Evolutionary conservation across 305 asterid species (phyloP).

Genomic region (Andrographis paniculata): DNA sequence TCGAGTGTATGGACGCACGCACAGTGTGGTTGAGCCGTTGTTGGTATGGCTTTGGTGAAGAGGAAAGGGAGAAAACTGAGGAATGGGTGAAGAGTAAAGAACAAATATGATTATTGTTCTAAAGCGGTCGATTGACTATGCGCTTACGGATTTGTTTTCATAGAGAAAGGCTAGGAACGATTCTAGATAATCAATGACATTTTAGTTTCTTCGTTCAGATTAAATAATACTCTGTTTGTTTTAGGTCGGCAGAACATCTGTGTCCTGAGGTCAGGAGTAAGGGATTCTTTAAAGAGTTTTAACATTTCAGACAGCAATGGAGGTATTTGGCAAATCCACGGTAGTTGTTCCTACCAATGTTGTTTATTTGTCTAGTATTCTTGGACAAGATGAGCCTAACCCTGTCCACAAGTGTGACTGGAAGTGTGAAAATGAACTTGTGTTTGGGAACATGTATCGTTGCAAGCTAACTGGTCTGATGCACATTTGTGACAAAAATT

Average conservation of each 20-base stretch:
- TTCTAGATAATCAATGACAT: slow-evolving; percentile 16
- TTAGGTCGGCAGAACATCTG: slow-evolving; percentile 60
- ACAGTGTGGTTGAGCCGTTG: too few relatives aligned
- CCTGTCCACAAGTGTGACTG: slow-evolving; percentile 95
- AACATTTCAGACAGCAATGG: slow-evolving; percentile 45
- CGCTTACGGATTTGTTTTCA: slow-evolving; percentile 6
- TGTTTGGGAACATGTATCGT: slow-evolving; percentile 89
- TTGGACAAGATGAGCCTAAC: slow-evolving; percentile 96
- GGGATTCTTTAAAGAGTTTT: slow-evolving; percentile 18
- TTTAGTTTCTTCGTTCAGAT: slow-evolving; percentile 24
- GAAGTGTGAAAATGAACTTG: slow-evolving; percentile 81
- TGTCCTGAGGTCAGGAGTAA: slow-evolving; percentile 22
- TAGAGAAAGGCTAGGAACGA: background rate
- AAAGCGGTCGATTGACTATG: slow-evolving; percentile 4
- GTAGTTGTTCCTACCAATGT: slow-evolving; percentile 76
- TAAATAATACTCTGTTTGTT: slow-evolving; percentile 34
- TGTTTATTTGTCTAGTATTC: slow-evolving; percentile 83
- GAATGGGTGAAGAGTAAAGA: too few relatives aligned
- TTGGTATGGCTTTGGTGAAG: too few relatives aligned
- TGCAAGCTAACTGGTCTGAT: slow-evolving; percentile 90
- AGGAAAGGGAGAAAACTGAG: too few relatives aligned
- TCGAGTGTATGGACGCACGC: too few relatives aligned
- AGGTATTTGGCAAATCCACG: slow-evolving; percentile 89
- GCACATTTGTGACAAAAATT: slow-evolving; percentile 94
- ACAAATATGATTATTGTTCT: too few relatives aligned